Evolutionary conservation across 768 basidiomycete genomes (phyloP).

Genomic region (Phaffia tasmanica): DNA sequence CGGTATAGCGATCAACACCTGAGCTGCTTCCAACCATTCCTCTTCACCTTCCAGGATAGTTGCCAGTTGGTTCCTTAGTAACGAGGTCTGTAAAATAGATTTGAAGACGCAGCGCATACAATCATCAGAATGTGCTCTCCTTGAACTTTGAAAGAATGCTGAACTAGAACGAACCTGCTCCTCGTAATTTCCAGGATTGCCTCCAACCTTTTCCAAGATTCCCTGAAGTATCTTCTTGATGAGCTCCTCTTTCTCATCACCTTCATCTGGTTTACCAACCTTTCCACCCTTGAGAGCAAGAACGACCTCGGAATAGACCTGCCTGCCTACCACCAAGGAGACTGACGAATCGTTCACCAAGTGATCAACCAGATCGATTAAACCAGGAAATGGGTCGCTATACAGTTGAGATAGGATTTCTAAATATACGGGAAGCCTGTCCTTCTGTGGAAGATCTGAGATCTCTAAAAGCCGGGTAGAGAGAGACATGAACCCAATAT

Average conservation of each 20-base stretch:
- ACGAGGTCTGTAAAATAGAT: constrained; percentile 41
- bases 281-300: constrained; percentile 41
- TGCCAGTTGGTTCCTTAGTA: constrained; percentile 72
- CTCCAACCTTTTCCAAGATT: constrained; percentile 55
- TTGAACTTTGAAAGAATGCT: neutral
- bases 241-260: constrained; percentile 31
- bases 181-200: constrained; percentile 69
- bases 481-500: neutral
- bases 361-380: constrained; percentile 19
- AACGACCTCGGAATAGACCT: constrained; percentile 25
- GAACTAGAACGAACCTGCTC: constrained; percentile 61
- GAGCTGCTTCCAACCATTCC: constrained; percentile 86
- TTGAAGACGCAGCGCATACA: constrained; percentile 6
- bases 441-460: constrained; percentile 49
- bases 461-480: neutral
- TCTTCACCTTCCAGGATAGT: constrained; percentile 79
- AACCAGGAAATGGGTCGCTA: constrained; percentile 15
- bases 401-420: constrained; percentile 44
- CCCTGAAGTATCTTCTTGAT: constrained; percentile 62
- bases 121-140: neutral
- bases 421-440: constrained; percentile 66
- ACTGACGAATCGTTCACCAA: constrained; percentile 20
- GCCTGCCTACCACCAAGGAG: constrained; percentile 16
- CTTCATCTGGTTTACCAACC: constrained; percentile 17
- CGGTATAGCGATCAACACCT: constrained; percentile 81